Conservation (phyloP, 2,329 filamentous ascomycete species). For the Microsporum audouinii region DNA sequence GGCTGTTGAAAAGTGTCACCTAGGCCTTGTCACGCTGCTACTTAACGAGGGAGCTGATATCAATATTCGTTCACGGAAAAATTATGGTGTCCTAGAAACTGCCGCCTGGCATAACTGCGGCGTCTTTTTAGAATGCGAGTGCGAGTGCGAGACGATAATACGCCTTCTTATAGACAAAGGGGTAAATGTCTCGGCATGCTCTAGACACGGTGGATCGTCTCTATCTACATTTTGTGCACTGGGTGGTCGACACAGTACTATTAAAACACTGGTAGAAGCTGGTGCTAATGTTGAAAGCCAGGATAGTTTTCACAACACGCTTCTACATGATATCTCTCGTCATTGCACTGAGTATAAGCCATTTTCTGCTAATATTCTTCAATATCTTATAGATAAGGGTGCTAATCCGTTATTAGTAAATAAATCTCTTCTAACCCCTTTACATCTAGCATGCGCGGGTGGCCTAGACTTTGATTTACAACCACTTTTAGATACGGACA, state of each 20-base stretch:
- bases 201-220: not conserved
- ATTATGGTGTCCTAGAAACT: not conserved
- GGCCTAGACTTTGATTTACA: not conserved
- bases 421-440: not conserved
- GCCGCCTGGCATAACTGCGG: not conserved
- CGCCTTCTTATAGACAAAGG: conserved; percentile 5
- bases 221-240: not conserved
- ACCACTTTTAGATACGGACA: not conserved
- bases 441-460: conserved; percentile 3
- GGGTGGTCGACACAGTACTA: not conserved
- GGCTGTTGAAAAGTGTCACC: not conserved
- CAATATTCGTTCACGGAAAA: not conserved
- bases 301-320: conserved; percentile 3
- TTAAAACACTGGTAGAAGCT: conserved; percentile 5
- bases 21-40: not conserved
- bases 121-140: not conserved
- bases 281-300: conserved; percentile 3
- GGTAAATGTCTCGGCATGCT: not conserved
- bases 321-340: conserved; percentile 1
- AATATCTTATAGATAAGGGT: conserved; percentile 1
- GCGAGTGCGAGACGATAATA: not conserved
- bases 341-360: not conserved
- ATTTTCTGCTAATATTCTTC: not conserved
- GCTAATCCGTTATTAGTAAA: conserved; percentile 4
- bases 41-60: not conserved